Evolutionary conservation across 2,329 filamentous ascomycete species (phyloP), one percentile per base, ranked within the genome.

Genomic region (Escovopsis sp.): DNA sequence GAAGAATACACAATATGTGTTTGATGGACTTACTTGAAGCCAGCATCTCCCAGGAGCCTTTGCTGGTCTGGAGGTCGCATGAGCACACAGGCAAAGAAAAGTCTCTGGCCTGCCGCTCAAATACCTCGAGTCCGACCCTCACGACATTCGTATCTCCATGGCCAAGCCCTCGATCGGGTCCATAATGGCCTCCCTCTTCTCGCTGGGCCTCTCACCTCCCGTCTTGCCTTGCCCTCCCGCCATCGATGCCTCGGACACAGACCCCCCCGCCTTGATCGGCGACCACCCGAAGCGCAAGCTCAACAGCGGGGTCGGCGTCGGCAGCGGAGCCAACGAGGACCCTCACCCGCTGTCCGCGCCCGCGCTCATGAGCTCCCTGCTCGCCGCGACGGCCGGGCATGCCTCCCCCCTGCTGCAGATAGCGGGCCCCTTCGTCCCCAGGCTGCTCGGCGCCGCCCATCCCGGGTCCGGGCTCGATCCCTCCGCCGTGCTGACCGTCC

Each of bases 401-500:
- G 54, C 56, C 26, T 63, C 61, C 34, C 62, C 60, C 2, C 41
- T 64, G 4, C 48, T 67, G 35, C 41, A 58, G 39, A 35, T 57
- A 5, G 11, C n/a, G n/a, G 50, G 69, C 18, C 49, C 63, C 39
- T 57, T 69, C 18, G 41, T 69, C 28, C 64, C 69, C 40, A 57
- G 62, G 16, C 47, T 63, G 27, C 45, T 67, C 5, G 64, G 62
- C 13, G 50, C 48, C 13, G 56, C 55, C 35, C n/a, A n/a, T n/a
- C n/a, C n/a, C n/a, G n/a, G n/a, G n/a, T 50, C 70, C 13, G 66
- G 66, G 15, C 50, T 70, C 33, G 66, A 71, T 39, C 65, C 66
- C 2, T 62, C 65, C 0, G 40, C 61, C 25, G 45, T 70, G 10
- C 50, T 72, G 19, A 62, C 63, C 3, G 37, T 58, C 3, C 45